Conservation (phyloP, 441 rosid species). For the Corymbia calophylla region DNA sequence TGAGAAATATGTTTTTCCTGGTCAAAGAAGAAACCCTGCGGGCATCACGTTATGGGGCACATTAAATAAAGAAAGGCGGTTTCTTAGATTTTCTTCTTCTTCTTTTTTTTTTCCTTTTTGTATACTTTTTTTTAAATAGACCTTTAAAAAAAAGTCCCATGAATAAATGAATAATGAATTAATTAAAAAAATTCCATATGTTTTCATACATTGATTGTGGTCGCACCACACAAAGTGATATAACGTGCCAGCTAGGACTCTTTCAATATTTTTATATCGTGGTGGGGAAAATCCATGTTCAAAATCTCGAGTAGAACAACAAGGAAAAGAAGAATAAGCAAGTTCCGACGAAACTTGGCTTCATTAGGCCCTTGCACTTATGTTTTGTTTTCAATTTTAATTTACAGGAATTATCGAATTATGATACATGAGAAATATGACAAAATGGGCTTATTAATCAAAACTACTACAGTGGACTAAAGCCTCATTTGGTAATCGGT, state of each 20-base stretch:
- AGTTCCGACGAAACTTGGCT: background rate
- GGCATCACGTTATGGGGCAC: background rate
- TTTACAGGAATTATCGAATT: background rate
- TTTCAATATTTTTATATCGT: background rate
- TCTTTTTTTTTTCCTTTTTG: background rate
- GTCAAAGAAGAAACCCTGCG: background rate
- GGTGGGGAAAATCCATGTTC: background rate
- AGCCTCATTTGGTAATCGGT: too few relatives aligned
- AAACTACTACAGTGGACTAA: background rate
- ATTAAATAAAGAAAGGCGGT: background rate
- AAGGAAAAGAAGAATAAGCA: too few relatives aligned
- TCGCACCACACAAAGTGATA: rapidly evolving
- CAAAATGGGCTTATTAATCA: background rate
- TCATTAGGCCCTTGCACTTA: background rate
- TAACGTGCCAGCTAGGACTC: rapidly evolving
- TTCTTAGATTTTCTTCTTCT: background rate
- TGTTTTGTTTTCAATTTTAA: background rate
- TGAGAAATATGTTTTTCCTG: background rate
- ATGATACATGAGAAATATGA: background rate
- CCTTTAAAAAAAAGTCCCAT: background rate
- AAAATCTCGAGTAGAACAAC: background rate
- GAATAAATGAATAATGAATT: background rate
- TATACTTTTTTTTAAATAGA: background rate
- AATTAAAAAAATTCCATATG: background rate
- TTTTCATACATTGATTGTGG: background rate